A percentile compares a stretch with the other conserved stretches of the same genome.
Evolutionary conservation across 441 rosid species (phyloP).

Genomic region (Jatropha multifida): DNA sequence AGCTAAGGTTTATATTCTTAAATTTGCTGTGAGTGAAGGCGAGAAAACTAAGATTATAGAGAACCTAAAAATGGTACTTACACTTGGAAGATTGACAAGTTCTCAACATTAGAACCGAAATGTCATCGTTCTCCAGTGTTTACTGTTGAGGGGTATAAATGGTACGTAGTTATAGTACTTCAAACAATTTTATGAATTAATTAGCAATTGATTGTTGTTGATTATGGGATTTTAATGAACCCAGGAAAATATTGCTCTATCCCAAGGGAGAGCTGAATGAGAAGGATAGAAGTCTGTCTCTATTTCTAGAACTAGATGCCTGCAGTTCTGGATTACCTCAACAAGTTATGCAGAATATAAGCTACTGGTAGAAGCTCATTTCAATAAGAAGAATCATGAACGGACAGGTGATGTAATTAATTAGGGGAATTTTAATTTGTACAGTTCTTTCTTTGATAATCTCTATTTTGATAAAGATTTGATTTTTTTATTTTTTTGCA

Average conservation of each 20-base stretch:
- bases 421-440: background rate
- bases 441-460: no score
- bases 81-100: slow-evolving; percentile 1
- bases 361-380: slow-evolving; percentile 8
- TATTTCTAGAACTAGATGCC: background rate
- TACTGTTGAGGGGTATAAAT: background rate
- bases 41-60: background rate
- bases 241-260: slow-evolving; percentile 11
- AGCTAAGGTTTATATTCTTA: background rate
- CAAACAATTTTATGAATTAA: no score
- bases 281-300: slow-evolving; percentile 6
- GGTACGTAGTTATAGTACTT: slow-evolving; percentile 7
- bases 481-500: background rate
- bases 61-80: background rate
- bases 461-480: no score
- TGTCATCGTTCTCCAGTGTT: background rate
- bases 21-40: background rate
- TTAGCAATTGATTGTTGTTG: no score
- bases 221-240: background rate
- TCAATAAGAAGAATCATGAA: background rate
- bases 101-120: slow-evolving; percentile 4
- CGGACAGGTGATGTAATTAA: background rate
- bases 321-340: background rate
- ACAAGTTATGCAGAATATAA: slow-evolving; percentile 9
- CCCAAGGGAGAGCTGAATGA: slow-evolving; percentile 12